Conservation (phyloP, 176 grass and related monocot genomes). For the Canna indica region DNA sequence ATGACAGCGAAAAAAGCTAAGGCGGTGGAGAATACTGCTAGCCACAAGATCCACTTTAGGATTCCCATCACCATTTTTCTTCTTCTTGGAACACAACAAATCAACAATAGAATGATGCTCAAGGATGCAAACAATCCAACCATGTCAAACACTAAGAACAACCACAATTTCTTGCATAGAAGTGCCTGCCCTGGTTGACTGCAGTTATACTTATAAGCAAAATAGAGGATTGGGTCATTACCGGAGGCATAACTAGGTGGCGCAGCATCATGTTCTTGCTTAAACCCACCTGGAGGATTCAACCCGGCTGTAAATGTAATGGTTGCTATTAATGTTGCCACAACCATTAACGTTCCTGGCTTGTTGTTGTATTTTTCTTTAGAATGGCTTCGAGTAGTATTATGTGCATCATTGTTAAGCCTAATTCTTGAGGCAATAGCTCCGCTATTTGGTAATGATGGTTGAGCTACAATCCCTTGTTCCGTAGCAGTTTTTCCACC, state of each 20-base stretch:
- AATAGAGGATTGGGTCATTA: too few relatives aligned
- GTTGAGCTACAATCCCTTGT: neutral
- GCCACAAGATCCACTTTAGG: too few relatives aligned
- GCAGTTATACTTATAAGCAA: too few relatives aligned
- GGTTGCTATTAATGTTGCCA: constrained; percentile 15
- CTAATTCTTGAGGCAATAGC: too few relatives aligned
- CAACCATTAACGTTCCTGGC: neutral
- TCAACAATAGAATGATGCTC: constrained; percentile 7
- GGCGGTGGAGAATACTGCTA: too few relatives aligned
- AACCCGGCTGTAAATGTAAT: constrained; percentile 14
- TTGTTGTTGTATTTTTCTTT: constrained; percentile 6
- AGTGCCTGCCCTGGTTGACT: neutral
- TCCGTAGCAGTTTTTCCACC: neutral
- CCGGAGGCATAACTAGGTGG: neutral
- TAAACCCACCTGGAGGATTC: constrained; percentile 15
- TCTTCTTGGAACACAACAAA: neutral
- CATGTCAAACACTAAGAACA: constrained; percentile 7
- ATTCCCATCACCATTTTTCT: too few relatives aligned
- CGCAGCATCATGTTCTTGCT: neutral
- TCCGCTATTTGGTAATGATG: too few relatives aligned
- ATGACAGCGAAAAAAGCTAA: too few relatives aligned
- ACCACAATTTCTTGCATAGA: neutral
- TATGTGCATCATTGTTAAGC: too few relatives aligned
- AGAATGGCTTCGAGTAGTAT: too few relatives aligned
- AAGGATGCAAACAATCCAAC: constrained; percentile 13